Conservation (phyloP, 2,329 filamentous ascomycete species). For the Cyphellophora europaea region DNA sequence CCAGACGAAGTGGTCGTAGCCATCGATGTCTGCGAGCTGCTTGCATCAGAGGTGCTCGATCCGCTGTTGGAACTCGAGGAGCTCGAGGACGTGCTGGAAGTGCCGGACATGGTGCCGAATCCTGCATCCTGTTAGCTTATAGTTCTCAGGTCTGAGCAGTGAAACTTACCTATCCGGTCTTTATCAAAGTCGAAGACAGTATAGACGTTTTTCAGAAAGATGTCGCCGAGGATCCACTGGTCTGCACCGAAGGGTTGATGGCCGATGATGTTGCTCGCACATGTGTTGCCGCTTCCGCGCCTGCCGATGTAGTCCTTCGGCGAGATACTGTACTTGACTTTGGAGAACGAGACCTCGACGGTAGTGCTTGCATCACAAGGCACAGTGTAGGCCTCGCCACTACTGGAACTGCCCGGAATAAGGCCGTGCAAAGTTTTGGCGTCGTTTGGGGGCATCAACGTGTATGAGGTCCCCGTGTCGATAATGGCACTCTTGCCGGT, state of each 20-base stretch:
- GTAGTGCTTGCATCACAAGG: conserved; percentile 59
- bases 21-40: too few relatives aligned
- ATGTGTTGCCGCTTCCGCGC: conserved; percentile 25
- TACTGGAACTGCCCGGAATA: conserved; percentile 51
- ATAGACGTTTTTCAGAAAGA: conserved; percentile 86
- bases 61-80: too few relatives aligned
- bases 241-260: conserved; percentile 52
- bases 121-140: too few relatives aligned
- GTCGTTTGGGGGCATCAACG: conserved; percentile 60
- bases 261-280: conserved; percentile 65
- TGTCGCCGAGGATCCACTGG: conserved; percentile 74
- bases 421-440: conserved; percentile 58
- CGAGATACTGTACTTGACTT: conserved; percentile 56
- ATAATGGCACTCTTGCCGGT: conserved; percentile 59
- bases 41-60: too few relatives aligned
- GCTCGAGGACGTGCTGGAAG: conserved; percentile 2
- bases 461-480: conserved; percentile 74
- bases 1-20: too few relatives aligned
- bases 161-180: conserved; percentile 25
- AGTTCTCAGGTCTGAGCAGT: conserved; percentile 7
- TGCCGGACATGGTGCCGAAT: conserved; percentile 10
- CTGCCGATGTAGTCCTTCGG: conserved; percentile 60
- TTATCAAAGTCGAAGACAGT: conserved; percentile 69
- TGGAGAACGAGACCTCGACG: conserved; percentile 60
- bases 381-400: conserved; percentile 53